Percentiles rank a stretch among this genome's conserved stretches.
Conservation (phyloP, 2,329 filamentous ascomycete species). For the Paraphoma chrysanthemicola region DNA sequence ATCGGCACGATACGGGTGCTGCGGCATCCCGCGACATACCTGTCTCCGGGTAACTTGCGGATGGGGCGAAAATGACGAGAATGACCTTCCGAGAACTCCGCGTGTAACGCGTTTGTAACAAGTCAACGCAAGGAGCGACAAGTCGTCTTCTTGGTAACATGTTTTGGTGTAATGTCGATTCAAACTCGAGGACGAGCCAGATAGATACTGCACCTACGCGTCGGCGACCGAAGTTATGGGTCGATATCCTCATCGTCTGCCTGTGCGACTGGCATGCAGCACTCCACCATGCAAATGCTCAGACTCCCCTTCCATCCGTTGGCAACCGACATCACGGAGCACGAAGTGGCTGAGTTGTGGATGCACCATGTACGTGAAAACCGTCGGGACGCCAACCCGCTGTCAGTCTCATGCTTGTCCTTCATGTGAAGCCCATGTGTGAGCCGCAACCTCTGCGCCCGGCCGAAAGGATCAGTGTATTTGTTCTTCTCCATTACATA, state of each 20-base stretch:
- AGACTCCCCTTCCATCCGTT: conserved; percentile 6
- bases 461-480: neutral
- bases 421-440: conserved; percentile 2
- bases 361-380: neutral
- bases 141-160: neutral
- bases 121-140: neutral
- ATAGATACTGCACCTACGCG: no score
- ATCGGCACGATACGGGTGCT: no score
- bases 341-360: conserved; percentile 7
- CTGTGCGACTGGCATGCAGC: no score
- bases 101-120: neutral
- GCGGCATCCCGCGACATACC: no score
- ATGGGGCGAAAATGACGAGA: neutral
- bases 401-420: conserved; percentile 18
- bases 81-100: neutral
- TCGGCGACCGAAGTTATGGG: no score
- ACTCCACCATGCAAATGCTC: neutral
- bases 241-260: no score
- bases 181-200: no score
- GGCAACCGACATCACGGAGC: neutral
- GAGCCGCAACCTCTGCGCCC: conserved; percentile 3
- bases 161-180: no score
- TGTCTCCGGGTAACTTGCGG: no score
- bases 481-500: neutral
- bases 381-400: conserved; percentile 15